These are phyloP conservation scores for Plasmodium gonderi DNA, from an alignment of 169 alveolate genomes.

Conservation along the genomic window DNA sequence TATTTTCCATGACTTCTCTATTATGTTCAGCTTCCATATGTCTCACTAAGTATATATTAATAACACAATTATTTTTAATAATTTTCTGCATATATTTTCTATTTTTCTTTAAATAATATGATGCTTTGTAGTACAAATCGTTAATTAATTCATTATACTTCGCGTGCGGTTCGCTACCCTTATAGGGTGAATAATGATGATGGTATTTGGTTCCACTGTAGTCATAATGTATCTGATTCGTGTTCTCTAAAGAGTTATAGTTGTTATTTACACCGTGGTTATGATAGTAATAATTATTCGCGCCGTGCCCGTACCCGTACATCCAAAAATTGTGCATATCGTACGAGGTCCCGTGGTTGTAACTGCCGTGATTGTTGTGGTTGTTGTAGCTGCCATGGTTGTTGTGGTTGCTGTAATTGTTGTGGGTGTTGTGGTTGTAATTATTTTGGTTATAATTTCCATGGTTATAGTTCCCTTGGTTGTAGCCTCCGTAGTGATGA, in stretches of 20 bases:
- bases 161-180: neutral
- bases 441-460: neutral
- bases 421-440: neutral
- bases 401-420: neutral
- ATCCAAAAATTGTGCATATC: neutral
- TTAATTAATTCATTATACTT: slow-evolving; percentile 20
- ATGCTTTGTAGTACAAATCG: slow-evolving; percentile 41
- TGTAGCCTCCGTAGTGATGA: neutral
- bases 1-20: slow-evolving; percentile 17
- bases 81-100: slow-evolving; percentile 52
- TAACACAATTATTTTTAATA: slow-evolving; percentile 20
- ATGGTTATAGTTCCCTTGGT: neutral
- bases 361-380: neutral
- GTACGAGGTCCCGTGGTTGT: neutral
- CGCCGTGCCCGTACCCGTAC: neutral
- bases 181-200: neutral
- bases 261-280: neutral
- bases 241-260: neutral
- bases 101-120: slow-evolving; percentile 45
- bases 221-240: neutral
- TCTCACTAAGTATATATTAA: slow-evolving; percentile 54
- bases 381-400: neutral
- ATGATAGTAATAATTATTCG: neutral
- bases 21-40: slow-evolving; percentile 73
- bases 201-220: neutral